Evolutionary conservation across 352 stramenopile species (phyloP).

Genomic region (Thraustochytrium sp.): DNA sequence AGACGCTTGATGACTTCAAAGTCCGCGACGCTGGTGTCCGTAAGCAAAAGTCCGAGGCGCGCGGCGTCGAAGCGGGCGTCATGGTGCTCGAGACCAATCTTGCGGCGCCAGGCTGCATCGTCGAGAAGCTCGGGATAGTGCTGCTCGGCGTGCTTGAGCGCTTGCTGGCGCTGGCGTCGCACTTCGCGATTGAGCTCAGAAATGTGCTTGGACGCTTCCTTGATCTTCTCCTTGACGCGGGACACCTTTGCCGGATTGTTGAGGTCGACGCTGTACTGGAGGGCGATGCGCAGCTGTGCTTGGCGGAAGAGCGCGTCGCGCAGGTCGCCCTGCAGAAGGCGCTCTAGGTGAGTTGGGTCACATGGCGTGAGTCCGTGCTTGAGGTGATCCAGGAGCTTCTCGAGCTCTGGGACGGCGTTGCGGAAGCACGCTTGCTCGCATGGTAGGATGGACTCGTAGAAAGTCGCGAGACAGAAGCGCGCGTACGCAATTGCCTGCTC

Average conservation of each 20-base stretch:
- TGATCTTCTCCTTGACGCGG: not conserved
- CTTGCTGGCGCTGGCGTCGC: not conserved
- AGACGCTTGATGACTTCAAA: not conserved
- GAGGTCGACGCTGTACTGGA: not conserved
- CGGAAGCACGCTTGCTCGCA: not conserved
- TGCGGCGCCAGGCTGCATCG: not conserved
- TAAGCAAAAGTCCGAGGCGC: not conserved
- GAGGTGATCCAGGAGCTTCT: not conserved
- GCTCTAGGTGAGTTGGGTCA: too few relatives aligned
- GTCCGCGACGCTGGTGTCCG: not conserved
- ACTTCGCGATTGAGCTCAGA: not conserved
- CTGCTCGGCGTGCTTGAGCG: not conserved
- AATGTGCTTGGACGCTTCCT: not conserved
- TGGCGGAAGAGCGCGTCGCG: too few relatives aligned
- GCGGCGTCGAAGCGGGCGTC: not conserved
- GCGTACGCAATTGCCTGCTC: too few relatives aligned
- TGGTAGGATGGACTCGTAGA: not conserved
- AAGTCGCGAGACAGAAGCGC: too few relatives aligned
- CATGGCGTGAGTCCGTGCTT: not conserved
- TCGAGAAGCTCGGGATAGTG: slow-evolving; percentile 24
- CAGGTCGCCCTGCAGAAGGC: too few relatives aligned
- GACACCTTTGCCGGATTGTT: not conserved
- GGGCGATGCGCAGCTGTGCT: too few relatives aligned
- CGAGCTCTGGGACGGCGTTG: not conserved
- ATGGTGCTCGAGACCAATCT: not conserved